Percentiles rank a stretch among this genome's conserved stretches.
phyloP scores from a whole-genome alignment of 139 green algal genomes.

The Ostreobium quekettii region DNA sequence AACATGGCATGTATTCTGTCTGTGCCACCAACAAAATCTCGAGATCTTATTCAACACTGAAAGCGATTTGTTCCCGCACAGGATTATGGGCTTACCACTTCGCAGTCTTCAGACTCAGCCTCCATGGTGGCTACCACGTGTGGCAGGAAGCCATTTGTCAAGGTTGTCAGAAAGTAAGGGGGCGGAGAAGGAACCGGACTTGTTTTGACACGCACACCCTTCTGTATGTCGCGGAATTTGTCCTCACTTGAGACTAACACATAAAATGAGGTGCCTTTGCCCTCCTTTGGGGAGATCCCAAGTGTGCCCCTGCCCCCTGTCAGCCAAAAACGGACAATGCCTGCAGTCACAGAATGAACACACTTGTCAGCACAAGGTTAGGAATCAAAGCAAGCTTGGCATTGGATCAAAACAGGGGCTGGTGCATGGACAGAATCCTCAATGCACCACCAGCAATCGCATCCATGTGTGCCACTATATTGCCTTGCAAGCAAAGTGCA shows the following conservation, averaged over 20 bases:
- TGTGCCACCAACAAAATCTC: too few relatives aligned
- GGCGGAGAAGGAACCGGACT: conserved; percentile 2
- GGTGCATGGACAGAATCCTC: neutral
- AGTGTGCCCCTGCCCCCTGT: conserved; percentile 58
- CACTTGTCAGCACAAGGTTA: neutral
- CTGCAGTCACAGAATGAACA: conserved; percentile 19
- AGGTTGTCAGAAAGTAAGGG: neutral
- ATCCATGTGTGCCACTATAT: neutral
- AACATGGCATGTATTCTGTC: too few relatives aligned
- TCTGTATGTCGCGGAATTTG: neutral
- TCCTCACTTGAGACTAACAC: conserved; percentile 37
- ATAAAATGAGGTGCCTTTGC: conserved; percentile 50
- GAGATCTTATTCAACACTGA: too few relatives aligned
- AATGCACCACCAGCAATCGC: neutral
- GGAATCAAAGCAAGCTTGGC: neutral
- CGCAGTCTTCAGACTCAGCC: neutral
- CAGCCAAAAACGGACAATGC: conserved; percentile 58
- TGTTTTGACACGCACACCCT: neutral
- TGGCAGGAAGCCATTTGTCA: conserved; percentile 12
- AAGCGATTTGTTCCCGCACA: too few relatives aligned
- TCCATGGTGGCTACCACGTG: neutral
- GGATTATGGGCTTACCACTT: neutral
- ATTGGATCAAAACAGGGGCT: neutral
- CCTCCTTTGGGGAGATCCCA: conserved; percentile 32
- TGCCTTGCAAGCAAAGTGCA: neutral